A percentile compares a stretch with the other conserved stretches of the same genome.
Evolutionary conservation across 2,329 filamentous ascomycete species (phyloP).

Genomic region (Monosporascus cannonballus): DNA sequence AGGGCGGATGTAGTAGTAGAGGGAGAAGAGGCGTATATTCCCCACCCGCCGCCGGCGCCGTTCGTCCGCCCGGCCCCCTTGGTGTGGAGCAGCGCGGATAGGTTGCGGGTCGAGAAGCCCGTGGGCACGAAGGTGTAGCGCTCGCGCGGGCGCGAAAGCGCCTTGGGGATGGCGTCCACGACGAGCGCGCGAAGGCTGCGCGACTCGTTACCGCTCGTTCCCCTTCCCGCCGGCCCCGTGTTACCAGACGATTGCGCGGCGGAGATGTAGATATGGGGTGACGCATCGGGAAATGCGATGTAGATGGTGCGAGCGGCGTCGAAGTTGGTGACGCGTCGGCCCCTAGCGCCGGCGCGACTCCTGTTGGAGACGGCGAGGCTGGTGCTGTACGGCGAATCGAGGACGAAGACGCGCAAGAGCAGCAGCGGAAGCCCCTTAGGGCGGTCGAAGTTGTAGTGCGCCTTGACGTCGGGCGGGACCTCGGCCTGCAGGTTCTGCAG

Average conservation of each 20-base stretch:
- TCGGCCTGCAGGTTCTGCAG: conserved; percentile 69
- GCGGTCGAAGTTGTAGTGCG: conserved; percentile 75
- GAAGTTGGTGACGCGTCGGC: conserved; percentile 35
- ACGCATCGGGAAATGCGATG: conserved; percentile 75
- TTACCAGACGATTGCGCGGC: conserved; percentile 32
- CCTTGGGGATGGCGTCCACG: conserved; percentile 74
- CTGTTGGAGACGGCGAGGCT: conserved; percentile 37
- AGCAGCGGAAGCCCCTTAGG: conserved; percentile 63
- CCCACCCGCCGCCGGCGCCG: conserved; percentile 71
- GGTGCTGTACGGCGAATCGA: conserved; percentile 75
- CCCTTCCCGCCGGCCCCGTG: conserved; percentile 25
- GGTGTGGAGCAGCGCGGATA: conserved; percentile 62
- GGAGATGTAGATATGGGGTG: conserved; percentile 66
- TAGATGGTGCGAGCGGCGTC: conserved; percentile 69
- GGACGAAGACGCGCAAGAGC: conserved; percentile 70
- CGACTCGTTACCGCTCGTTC: conserved; percentile 50
- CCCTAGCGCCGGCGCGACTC: conserved; percentile 19
- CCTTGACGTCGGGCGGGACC: conserved; percentile 72
- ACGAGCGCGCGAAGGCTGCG: conserved; percentile 57
- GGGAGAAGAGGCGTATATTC: conserved; percentile 53
- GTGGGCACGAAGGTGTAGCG: conserved; percentile 65
- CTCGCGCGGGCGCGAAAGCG: conserved; percentile 67
- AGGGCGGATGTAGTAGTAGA: background rate
- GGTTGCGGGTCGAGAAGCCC: conserved; percentile 62
- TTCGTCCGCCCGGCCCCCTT: conserved; percentile 66